phyloP scores from a whole-genome alignment of 1,139 yeast genomes.

The Candida frijolesensis region DNA sequence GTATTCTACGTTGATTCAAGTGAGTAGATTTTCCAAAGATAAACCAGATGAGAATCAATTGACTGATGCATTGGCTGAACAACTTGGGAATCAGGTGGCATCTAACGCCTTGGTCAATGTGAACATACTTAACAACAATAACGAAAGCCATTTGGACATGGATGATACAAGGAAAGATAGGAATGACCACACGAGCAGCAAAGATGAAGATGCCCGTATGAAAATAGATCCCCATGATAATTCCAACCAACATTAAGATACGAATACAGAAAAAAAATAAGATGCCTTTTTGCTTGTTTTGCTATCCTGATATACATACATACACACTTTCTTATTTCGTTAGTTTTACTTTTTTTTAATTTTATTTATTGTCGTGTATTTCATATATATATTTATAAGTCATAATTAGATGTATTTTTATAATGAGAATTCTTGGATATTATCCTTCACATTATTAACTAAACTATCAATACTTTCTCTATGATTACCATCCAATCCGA shows the following conservation, averaged over 20 bases:
- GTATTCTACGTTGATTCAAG: constrained; percentile 50
- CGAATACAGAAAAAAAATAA: background rate
- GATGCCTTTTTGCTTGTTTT: background rate
- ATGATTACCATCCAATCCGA: constrained; percentile 20
- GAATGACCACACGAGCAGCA: background rate
- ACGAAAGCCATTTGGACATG: background rate
- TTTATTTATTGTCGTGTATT: background rate
- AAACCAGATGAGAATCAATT: background rate
- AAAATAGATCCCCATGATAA: background rate
- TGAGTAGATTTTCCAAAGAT: constrained; percentile 25
- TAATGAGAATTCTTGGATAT: constrained; percentile 34
- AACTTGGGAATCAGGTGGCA: constrained; percentile 1
- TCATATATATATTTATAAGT: background rate
- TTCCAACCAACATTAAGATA: background rate
- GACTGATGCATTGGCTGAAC: constrained; percentile 1
- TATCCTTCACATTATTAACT: constrained; percentile 31
- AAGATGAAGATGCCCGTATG: background rate
- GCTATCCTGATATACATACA: background rate
- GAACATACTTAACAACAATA: background rate
- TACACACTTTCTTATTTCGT: background rate
- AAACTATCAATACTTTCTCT: constrained; percentile 29
- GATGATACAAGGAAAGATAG: too few relatives aligned
- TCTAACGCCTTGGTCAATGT: background rate
- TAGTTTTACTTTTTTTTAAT: background rate
- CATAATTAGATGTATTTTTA: constrained; percentile 5